These are phyloP conservation scores for Begonia peltatifolia DNA, from an alignment of 306 rosid genomes.

Conservation along the genomic window DNA sequence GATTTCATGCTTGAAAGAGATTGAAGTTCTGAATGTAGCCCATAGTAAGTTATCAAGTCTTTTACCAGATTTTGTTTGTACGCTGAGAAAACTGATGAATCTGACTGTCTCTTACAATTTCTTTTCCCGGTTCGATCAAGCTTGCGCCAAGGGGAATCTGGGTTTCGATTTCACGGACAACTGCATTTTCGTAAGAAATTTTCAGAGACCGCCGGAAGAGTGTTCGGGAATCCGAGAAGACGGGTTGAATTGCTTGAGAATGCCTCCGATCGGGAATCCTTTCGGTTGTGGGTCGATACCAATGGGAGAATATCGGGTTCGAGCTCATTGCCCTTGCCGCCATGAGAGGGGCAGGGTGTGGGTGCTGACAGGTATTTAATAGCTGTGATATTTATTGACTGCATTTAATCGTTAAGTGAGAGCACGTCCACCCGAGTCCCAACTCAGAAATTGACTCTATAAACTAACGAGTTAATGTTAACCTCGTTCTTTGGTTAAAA, in stretches of 20 bases:
- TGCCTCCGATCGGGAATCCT: slow-evolving; percentile 43
- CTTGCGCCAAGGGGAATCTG: too few species aligned
- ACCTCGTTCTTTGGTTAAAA: not conserved
- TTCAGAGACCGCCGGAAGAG: slow-evolving; percentile 82
- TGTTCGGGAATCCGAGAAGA: slow-evolving; percentile 72
- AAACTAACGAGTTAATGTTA: not conserved
- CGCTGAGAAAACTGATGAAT: slow-evolving; percentile 41
- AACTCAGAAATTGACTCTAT: too few species aligned
- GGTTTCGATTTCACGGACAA: slow-evolving; percentile 75
- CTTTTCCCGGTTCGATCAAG: slow-evolving; percentile 92
- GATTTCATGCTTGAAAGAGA: slow-evolving; percentile 54
- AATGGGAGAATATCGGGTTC: not conserved
- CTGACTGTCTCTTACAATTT: slow-evolving; percentile 73
- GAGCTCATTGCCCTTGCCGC: not conserved
- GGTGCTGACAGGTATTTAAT: not conserved
- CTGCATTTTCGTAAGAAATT: slow-evolving; percentile 71
- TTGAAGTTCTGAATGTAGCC: slow-evolving; percentile 63
- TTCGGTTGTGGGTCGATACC: slow-evolving; percentile 37
- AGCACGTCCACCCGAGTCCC: not conserved
- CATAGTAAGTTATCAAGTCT: slow-evolving; percentile 35
- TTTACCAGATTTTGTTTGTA: too few species aligned
- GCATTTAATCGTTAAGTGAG: not conserved
- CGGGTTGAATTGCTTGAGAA: slow-evolving; percentile 57
- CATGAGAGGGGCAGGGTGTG: not conserved
- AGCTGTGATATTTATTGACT: too few species aligned